Evolutionary conservation across 2,329 filamentous ascomycete genomes (phyloP), one percentile per base, ranked within the genome.

Genomic region (Cryphonectria parasitica): DNA sequence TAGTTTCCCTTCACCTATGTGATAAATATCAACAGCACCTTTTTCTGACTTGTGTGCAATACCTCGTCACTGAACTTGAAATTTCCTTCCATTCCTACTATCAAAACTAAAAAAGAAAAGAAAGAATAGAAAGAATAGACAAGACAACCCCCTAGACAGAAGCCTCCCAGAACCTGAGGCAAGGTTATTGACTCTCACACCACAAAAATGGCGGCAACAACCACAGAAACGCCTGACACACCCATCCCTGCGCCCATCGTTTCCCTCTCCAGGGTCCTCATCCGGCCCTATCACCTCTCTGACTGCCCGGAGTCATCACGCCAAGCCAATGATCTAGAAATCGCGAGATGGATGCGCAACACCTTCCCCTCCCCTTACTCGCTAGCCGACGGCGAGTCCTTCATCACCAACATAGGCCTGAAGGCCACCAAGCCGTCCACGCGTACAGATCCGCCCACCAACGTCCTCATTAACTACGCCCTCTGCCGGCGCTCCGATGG

Each of bases 291-390:
- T 70, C 72, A 76, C 36, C 71, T 70, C 6, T 75, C 77, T 1
- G 86, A 88, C 73, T 82, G 81, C 5, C 72, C 76, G 4, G 72
- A 76, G 28, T 64, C 83, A 45, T 74, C 80, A 5, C 68, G 68
- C 3, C 79, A 77, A 0, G 83, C 78, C 69, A 80, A 86, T 77
- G 78, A 83, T 71, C 75, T 76, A 13, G 72, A 79, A 28, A 76
- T 87, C 3, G 74, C 77, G 1, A 71, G 68, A 15, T 79, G 77
- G 74, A 80, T 88, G 80, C 81, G 82, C 69, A 77, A 84, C 74
- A 73, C 77, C 56, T 87, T 86, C 69, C 83, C 85, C 2, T 75
- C 73, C 13, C 86, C 86, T 0, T 87, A 87, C 76, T 82, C 79
- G 0, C 73, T 81, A 11, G 76, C 78, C 10, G 76, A 81, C 64